phyloP scores from a whole-genome alignment of 768 basidiomycete genomes.

The Cystofilobasidium bisporidii region DNA sequence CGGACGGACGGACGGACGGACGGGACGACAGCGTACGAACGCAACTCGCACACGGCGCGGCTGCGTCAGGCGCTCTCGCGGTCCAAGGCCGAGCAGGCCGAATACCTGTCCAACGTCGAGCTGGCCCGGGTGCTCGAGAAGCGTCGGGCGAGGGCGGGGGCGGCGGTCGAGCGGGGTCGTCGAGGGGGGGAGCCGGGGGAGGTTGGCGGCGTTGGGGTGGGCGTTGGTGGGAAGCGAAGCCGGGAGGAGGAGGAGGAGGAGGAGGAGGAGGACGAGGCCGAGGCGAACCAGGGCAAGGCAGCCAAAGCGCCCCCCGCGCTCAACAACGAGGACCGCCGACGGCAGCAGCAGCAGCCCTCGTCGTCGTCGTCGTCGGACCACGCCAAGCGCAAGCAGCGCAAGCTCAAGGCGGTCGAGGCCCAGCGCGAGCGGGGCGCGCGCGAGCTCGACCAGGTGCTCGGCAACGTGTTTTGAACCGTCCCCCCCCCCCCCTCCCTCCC shows the following conservation, averaged over 20 bases:
- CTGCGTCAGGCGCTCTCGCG: constrained; percentile 85
- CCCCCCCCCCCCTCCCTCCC: too few species aligned
- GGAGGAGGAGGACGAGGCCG: constrained; percentile 21
- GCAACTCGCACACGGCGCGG: constrained; percentile 74
- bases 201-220: not conserved
- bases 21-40: constrained; percentile 89
- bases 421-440: constrained; percentile 30
- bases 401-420: constrained; percentile 30
- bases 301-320: too few species aligned
- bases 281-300: constrained; percentile 1
- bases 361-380: too few species aligned
- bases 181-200: constrained; percentile 8
- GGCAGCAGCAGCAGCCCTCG: too few species aligned
- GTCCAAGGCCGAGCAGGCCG: constrained; percentile 76
- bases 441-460: constrained; percentile 35
- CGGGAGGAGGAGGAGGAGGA: constrained; percentile 25
- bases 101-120: constrained; percentile 90
- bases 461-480: constrained; percentile 35
- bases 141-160: constrained; percentile 33
- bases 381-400: constrained; percentile 31
- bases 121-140: constrained; percentile 59
- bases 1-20: too few species aligned
- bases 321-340: too few species aligned
- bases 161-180: constrained; percentile 18
- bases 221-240: not conserved